Base-by-base conservation (phyloP, 2,329 filamentous ascomycete species). In the Claviceps maximensis region DNA sequence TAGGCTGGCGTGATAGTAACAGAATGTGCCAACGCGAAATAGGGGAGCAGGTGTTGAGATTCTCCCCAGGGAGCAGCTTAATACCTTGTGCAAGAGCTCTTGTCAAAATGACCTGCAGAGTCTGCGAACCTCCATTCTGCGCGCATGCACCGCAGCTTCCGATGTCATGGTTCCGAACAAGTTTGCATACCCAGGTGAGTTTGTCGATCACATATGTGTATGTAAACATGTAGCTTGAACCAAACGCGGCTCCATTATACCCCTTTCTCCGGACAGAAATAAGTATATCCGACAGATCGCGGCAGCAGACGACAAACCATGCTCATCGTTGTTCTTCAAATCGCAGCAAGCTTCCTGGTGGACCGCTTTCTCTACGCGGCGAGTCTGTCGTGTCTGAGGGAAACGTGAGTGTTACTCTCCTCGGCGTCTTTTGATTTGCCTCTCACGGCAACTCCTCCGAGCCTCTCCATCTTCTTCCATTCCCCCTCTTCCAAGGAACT, bases 161-260 rank as follows among this genome's bases (percentile, higher is more conserved):
- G 49, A 51, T 36, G n/a, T 51, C 10, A 51, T 45, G 49, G 49
- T 51, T 21, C 49, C 41, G 19, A 36, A 25, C 49, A 45, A 51
- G 10, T 19, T 51, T 23, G 41, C 49, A 25, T 51, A 51, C 40
- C 49, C 49, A 45, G 38, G 49, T 46, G 25, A 31, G 40, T 46
- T 46, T 44, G 10, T 12, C 10, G 10, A 23, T n/a, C n/a, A n/a
- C n/a, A n/a, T n/a, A n/a, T n/a, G n/a, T n/a, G n/a, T n/a, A n/a
- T n/a, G n/a, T n/a, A n/a, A n/a, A n/a, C n/a, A n/a, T n/a, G n/a
- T n/a, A n/a, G n/a, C n/a, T n/a, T n/a, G n/a, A n/a, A n/a, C n/a
- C n/a, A n/a, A n/a, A n/a, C n/a, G n/a, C n/a, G n/a, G n/a, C n/a
- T n/a, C n/a, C n/a, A n/a, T n/a, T n/a, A n/a, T n/a, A n/a, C n/a